A percentile compares a stretch with the other conserved stretches of the same genome.
phyloP scores from a whole-genome alignment of 768 basidiomycete genomes.

The Amanita muscaria region DNA sequence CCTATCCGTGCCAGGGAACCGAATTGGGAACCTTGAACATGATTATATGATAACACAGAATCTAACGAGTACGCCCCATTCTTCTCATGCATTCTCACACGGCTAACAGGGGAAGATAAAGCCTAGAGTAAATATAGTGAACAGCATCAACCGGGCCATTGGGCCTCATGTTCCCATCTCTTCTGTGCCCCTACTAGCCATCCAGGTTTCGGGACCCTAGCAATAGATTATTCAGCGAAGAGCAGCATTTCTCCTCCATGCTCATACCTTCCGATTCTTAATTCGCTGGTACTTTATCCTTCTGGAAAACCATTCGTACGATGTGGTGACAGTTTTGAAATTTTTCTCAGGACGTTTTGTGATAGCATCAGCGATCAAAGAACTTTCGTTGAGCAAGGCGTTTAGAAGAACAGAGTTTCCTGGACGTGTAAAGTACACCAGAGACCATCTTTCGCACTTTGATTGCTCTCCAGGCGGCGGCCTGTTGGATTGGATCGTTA shows the following conservation, averaged over 20 bases:
- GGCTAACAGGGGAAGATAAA: too few species aligned
- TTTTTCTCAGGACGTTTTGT: slow-evolving; percentile 17
- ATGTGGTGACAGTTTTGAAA: slow-evolving; percentile 18
- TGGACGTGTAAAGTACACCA: slow-evolving; percentile 47
- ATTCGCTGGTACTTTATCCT: slow-evolving; percentile 15
- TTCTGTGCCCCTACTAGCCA: slow-evolving; percentile 14
- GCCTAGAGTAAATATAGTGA: too few species aligned
- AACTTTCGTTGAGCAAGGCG: slow-evolving; percentile 36
- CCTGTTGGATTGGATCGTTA: slow-evolving; percentile 9
- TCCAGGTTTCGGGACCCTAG: slow-evolving; percentile 10
- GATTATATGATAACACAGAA: too few species aligned
- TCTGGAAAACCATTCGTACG: slow-evolving; percentile 22
- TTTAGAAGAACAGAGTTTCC: slow-evolving; percentile 36
- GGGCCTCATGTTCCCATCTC: too few species aligned
- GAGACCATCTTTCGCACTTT: slow-evolving; percentile 46
- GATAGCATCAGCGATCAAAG: slow-evolving; percentile 34
- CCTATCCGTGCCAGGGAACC: too few species aligned
- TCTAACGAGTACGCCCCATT: too few species aligned
- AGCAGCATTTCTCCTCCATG: too few species aligned
- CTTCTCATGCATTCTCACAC: too few species aligned
- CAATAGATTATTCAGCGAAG: background rate
- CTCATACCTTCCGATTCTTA: slow-evolving; percentile 15
- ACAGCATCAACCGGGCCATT: too few species aligned
- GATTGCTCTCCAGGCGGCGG: slow-evolving; percentile 40
- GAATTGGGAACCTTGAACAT: too few species aligned